Conservation (phyloP, 2,329 filamentous ascomycete species). For the Diaporthe sp. region DNA sequence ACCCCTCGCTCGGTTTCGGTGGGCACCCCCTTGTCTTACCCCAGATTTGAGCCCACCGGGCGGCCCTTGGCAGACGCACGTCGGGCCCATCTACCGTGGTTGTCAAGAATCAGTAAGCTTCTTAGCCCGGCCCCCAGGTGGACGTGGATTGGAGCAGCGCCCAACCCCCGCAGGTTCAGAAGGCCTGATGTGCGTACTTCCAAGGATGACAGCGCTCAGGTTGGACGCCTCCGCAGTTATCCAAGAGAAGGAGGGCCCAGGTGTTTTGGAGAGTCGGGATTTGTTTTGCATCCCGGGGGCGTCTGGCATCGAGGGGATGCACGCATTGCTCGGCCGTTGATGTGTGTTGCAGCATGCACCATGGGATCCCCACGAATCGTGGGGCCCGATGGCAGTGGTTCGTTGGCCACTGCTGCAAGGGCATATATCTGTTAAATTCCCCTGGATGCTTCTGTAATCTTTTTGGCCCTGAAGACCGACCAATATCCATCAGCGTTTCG, state of each 20-base stretch:
- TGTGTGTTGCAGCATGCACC: constrained; percentile 14
- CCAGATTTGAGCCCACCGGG: not conserved
- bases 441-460: not conserved
- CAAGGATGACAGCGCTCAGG: constrained; percentile 5
- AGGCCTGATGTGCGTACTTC: not conserved
- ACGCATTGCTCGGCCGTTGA: constrained; percentile 1
- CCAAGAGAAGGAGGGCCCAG: not conserved
- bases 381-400: not conserved
- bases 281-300: constrained; percentile 12
- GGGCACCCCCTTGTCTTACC: constrained; percentile 4
- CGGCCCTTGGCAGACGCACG: constrained; percentile 13
- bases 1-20: not conserved
- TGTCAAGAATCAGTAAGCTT: constrained; percentile 22
- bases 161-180: constrained; percentile 22
- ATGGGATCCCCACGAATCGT: no score
- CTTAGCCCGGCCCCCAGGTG: not conserved
- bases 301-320: not conserved
- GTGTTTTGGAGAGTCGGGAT: not conserved
- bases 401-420: constrained; percentile 15
- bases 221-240: constrained; percentile 10
- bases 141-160: constrained; percentile 13
- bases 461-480: not conserved
- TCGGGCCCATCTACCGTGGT: constrained; percentile 21
- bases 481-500: not conserved
- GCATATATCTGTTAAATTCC: not conserved